Conservation (phyloP, 371 early-diverging fungal genomes). For the Mucor mucedo region DNA sequence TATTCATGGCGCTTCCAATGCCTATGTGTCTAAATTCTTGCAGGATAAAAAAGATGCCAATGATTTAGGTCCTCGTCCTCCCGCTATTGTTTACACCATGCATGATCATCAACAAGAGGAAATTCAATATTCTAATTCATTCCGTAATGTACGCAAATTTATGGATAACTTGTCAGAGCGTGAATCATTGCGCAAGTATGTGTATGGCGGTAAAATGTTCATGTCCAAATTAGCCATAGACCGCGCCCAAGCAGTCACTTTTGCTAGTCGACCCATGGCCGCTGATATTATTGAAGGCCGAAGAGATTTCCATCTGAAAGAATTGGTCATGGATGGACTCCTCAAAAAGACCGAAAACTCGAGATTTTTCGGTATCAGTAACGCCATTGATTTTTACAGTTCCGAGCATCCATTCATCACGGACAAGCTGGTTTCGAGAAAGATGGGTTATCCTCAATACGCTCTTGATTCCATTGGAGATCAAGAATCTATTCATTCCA, state of each 20-base stretch:
- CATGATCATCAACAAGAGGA: slow-evolving; percentile 65
- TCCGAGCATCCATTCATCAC: slow-evolving; percentile 61
- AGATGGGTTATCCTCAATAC: slow-evolving; percentile 52
- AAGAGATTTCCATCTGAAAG: slow-evolving; percentile 64
- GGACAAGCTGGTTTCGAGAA: slow-evolving; percentile 41
- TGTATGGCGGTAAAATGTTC: slow-evolving; percentile 61
- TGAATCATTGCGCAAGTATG: slow-evolving; percentile 41
- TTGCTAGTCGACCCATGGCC: slow-evolving; percentile 61
- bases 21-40: slow-evolving; percentile 59
- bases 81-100: slow-evolving; percentile 68
- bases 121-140: slow-evolving; percentile 59
- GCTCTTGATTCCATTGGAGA: slow-evolving; percentile 36
- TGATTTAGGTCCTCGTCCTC: slow-evolving; percentile 52
- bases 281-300: slow-evolving; percentile 65
- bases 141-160: slow-evolving; percentile 61
- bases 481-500: slow-evolving; percentile 18
- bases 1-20: slow-evolving; percentile 69
- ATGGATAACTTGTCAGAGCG: slow-evolving; percentile 28
- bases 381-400: slow-evolving; percentile 60
- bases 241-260: slow-evolving; percentile 60
- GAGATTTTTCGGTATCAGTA: slow-evolving; percentile 64
- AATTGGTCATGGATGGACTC: slow-evolving; percentile 63
- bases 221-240: slow-evolving; percentile 66
- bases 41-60: slow-evolving; percentile 41
- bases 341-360: slow-evolving; percentile 55